Percentiles rank a stretch among this genome's conserved stretches.
phyloP scores from a whole-genome alignment of 2,329 filamentous ascomycete species.

The Clonostachys solani region DNA sequence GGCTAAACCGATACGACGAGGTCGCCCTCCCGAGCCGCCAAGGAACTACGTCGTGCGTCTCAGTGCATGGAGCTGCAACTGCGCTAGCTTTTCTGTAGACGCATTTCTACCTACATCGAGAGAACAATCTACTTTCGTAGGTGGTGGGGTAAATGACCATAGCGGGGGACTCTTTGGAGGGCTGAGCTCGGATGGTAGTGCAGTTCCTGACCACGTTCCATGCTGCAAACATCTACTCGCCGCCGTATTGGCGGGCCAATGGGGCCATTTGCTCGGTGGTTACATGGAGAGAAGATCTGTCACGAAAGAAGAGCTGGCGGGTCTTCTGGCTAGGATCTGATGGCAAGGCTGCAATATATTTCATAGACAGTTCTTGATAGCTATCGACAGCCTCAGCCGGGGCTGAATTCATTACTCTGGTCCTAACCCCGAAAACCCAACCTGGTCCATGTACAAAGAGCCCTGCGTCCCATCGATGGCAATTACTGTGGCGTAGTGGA shows the following conservation, averaged over 20 bases:
- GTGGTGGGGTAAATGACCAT: neutral
- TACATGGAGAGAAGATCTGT: constrained; percentile 52
- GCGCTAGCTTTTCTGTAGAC: constrained; percentile 76
- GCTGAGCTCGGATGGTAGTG: constrained; percentile 28
- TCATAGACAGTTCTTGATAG: too few species aligned
- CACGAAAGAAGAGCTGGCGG: constrained; percentile 65
- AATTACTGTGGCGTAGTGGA: too few species aligned
- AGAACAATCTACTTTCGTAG: neutral
- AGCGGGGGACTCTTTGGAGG: constrained; percentile 42
- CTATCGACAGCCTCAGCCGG: too few species aligned
- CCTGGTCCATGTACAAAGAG: too few species aligned
- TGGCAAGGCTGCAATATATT: too few species aligned
- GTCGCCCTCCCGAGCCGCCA: constrained; percentile 2
- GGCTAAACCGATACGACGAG: constrained; percentile 7
- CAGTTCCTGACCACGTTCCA: constrained; percentile 33
- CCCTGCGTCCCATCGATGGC: too few species aligned
- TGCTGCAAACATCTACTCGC: constrained; percentile 90
- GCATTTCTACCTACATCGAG: constrained; percentile 45
- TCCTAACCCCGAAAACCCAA: too few species aligned
- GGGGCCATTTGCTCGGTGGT: constrained; percentile 48
- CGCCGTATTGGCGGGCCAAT: constrained; percentile 69
- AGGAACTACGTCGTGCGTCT: constrained; percentile 67
- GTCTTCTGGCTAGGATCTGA: constrained; percentile 49
- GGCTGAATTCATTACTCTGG: too few species aligned
- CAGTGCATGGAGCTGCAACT: constrained; percentile 81